phyloP scores from a whole-genome alignment of 2,329 filamentous ascomycete species.

The Hymenoscyphus linearis region DNA sequence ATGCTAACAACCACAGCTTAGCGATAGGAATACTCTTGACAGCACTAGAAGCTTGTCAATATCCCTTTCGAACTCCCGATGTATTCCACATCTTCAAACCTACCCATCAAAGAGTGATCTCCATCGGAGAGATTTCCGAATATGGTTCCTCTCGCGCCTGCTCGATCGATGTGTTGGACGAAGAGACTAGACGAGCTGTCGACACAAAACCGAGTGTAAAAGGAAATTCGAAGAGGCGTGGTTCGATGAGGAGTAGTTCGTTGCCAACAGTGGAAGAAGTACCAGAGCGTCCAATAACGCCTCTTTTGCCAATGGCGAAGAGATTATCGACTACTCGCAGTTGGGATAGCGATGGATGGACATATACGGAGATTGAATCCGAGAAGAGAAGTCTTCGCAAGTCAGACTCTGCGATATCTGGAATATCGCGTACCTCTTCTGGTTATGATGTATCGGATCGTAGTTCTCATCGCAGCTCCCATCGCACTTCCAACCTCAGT shows the following conservation, averaged over 20 bases:
- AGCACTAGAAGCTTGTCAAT: conserved; percentile 25
- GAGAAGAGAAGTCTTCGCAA: conserved; percentile 10
- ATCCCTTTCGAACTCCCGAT: conserved; percentile 20
- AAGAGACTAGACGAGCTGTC: conserved; percentile 6
- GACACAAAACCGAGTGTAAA: conserved; percentile 8
- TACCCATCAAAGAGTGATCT: conserved; percentile 17
- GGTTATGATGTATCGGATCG: conserved; percentile 15
- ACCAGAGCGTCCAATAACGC: conserved; percentile 14
- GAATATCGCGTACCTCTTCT: conserved; percentile 15
- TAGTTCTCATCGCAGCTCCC: conserved; percentile 7
- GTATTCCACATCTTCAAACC: conserved; percentile 7
- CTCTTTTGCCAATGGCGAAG: conserved; percentile 9
- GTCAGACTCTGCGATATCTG: conserved; percentile 22
- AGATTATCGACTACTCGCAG: conserved; percentile 4
- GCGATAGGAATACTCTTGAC: conserved; percentile 23
- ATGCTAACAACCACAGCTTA: conserved; percentile 14
- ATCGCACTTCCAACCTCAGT: no score
- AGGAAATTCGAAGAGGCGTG: conserved; percentile 17
- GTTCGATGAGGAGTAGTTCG: conserved; percentile 12
- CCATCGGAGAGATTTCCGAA: conserved; percentile 16
- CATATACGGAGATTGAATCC: conserved; percentile 11
- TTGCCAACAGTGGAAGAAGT: conserved; percentile 4
- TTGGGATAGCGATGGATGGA: conserved; percentile 23
- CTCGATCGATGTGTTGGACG: conserved; percentile 12
- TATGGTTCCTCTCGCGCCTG: conserved; percentile 15